Evolutionary conservation across 371 early-diverging fungal genomes (phyloP), one percentile per base, ranked within the genome.

Genomic region (Mortierella sp.): DNA sequence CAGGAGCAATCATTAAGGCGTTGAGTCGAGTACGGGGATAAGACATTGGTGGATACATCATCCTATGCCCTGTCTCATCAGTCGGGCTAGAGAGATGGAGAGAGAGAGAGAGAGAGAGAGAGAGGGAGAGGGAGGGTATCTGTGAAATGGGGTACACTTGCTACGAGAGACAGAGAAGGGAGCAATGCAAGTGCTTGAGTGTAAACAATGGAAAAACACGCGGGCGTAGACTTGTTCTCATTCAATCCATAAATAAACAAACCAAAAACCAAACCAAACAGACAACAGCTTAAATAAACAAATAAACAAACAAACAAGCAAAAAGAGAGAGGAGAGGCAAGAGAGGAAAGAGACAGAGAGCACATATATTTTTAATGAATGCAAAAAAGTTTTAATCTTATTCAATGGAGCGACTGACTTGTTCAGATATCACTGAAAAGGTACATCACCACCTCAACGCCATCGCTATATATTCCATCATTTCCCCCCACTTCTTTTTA

Each of bases 331-430:
- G 1, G 51, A 51, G 22, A 16, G 51, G 11, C 16, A 51, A 51
- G 51, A 5, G 22, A 20, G 51, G 22, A 51, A 51, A 20, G 22
- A 51, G 22, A 51, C 4, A 20, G 22, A 51, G 22, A 55, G 28
- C 24, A n/a, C 11, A 55, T n/a, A 55, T n/a, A 55, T 5, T 32
- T 10, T 35, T n/a, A n/a, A n/a, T n/a, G n/a, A n/a, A n/a, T n/a
- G n/a, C n/a, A n/a, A n/a, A n/a, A n/a, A n/a, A n/a, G n/a, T n/a
- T 18, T 18, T 35, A 59, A 62, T 62, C 62, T 62, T 62, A 62
- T 40, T 62, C 62, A 62, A 39, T 37, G 14, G 35, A 12, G 8
- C 58, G 14, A 43, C 45, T 43, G 45, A 43, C 11, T 43, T 11
- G 18, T 2, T 43, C 16, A 10, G 45, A 43, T 43, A 43, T 43